Evolutionary conservation across 495 filamentous ascomycete genomes (phyloP).

Genomic region (Hyaloscypha hepaticicola): DNA sequence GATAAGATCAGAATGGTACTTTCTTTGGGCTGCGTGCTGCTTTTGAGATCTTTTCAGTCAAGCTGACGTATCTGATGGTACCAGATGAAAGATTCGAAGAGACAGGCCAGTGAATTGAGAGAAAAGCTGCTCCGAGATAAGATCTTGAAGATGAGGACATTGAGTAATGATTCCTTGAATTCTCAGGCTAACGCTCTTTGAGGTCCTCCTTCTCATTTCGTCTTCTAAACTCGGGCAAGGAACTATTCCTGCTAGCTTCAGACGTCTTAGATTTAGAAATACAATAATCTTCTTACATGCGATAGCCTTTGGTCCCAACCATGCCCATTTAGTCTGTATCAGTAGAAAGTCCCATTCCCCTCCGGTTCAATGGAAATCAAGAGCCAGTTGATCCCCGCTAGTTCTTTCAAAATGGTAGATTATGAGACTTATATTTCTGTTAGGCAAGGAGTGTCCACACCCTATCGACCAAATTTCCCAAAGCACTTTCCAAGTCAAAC

Average conservation of each 20-base stretch:
- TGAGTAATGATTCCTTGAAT: slow-evolving; percentile 42
- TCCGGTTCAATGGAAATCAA: too few relatives aligned
- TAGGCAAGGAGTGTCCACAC: background rate
- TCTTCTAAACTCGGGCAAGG: slow-evolving; percentile 1
- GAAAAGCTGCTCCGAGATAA: slow-evolving; percentile 68
- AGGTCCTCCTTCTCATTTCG: slow-evolving; percentile 43
- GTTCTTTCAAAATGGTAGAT: too few relatives aligned
- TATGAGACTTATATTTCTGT: too few relatives aligned
- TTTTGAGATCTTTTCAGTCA: slow-evolving; percentile 13
- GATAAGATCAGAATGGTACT: slow-evolving; percentile 22
- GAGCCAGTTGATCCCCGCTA: too few relatives aligned
- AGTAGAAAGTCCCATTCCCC: too few relatives aligned
- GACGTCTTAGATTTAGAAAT: background rate
- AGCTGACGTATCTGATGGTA: slow-evolving; percentile 27
- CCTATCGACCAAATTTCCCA: too few relatives aligned
- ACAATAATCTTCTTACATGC: too few relatives aligned
- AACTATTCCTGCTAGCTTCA: background rate
- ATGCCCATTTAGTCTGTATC: too few relatives aligned
- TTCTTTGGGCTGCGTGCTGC: slow-evolving; percentile 1
- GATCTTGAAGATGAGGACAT: slow-evolving; percentile 62
- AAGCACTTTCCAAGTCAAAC: too few relatives aligned
- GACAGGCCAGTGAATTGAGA: slow-evolving; percentile 55
- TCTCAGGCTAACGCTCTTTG: slow-evolving; percentile 40
- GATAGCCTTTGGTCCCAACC: too few relatives aligned
- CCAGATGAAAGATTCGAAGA: slow-evolving; percentile 44